Evolutionary conservation across 148 eudicot genomes (phyloP), one percentile per base, ranked within the genome.

Genomic region (Heliosperma pusillum): DNA sequence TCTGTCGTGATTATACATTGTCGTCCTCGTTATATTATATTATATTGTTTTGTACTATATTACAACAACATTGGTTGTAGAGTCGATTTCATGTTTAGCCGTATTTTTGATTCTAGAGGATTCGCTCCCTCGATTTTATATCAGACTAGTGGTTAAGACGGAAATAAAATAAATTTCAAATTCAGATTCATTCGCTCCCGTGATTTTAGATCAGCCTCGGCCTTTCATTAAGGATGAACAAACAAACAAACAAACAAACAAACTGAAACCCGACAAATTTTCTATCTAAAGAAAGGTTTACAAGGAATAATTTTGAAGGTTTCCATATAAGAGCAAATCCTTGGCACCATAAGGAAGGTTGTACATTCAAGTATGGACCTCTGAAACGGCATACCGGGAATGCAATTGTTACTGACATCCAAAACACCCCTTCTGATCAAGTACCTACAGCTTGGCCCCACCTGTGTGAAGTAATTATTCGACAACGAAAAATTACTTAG

Each of bases 371-470:
- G 16, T 22, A 80, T 3, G 0, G 86, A 83, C 62, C 86, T 30
- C 42, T 83, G 86, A 26, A 44, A 73, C 17, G 79, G 81, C 44
- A 83, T 9, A 17, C 74, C 83, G 4, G 79, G 81, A 21, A 83
- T 73, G 56, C 86, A 83, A 55, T 83, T 83, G 58, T 80, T 83
- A 7, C 45, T 42, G 13, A 80, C 71, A 66, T 83, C 79, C 45
- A 83, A 65, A 4, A 74, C 73, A 45, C 86, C 86, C 5, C 4
- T 66, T 3, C 59, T 67, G 6, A 80, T 83, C 68, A 83, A 67
- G 13, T 27, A 58, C 77, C 79, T 65, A 70, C 83, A 83, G 10
- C 10, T 0, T 17, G 86, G 86, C 16, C 86, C 86, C 26, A 83
- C 77, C 26, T 74, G 78, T 10, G 68, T 80, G 61, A 83, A 77